Evolutionary conservation across 2,329 filamentous ascomycete genomes (phyloP), one percentile per base, ranked within the genome.

Genomic region (Beauveria varroae): DNA sequence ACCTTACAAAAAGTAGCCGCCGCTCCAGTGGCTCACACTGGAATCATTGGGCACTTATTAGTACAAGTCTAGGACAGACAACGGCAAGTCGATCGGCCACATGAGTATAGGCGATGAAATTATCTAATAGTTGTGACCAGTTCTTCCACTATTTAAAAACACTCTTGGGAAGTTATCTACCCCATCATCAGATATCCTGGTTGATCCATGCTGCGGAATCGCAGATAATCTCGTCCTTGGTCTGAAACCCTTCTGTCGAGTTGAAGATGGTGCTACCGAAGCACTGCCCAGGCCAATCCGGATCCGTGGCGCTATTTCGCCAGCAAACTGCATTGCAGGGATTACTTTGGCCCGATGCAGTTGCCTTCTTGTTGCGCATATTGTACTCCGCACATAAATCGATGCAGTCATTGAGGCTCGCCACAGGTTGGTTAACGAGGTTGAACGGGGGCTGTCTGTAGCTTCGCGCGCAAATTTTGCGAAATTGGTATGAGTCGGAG

Each of bases 391-490:
- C 59, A 28, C 63, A 64, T 2, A 54, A 10, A 40, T 63, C 57
- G 57, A 64, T 63, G 61, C 61, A 63, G 34, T 63, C 63, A 53
- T 64, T 49, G n/a, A 64, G 54, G 44, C 63, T 63, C 22, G 7
- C 49, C 18, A 53, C 55, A 4, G 18, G 18, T 18, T 40, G 10
- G 49, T 64, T 63, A 37, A 64, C 34, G 20, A 63, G 10, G 28
- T 64, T 52, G 24, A n/a, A 18, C 1, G 46, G 41, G 16, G 49
- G 47, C 7, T 60, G 51, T 8, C 43, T 60, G 41, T 54, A 63
- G 24, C 53, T 50, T 5, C 43, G n/a, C 16, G n/a, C 41, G 44
- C 63, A 64, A 20, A 63, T 41, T 40, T 64, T 64, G 40, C 61
- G 52, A 24, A 64, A 64, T n/a, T 56, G 61, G 47, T 61, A 62